phyloP scores from a whole-genome alignment of 192 early-diverging fungal genomes.

The Coemansia sp. region DNA sequence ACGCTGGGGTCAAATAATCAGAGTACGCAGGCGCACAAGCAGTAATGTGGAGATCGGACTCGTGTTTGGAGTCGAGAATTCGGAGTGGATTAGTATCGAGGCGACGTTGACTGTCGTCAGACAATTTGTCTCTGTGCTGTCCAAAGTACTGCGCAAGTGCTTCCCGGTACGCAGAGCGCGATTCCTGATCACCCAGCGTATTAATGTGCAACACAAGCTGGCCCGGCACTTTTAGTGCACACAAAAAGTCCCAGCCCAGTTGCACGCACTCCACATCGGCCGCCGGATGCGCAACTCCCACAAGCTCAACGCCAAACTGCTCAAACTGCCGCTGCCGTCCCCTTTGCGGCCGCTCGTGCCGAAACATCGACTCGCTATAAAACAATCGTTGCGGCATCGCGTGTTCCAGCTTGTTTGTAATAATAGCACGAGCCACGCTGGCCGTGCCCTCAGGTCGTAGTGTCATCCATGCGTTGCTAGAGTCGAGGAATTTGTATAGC shows the following conservation, averaged over 20 bases:
- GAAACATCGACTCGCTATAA: conserved; percentile 69
- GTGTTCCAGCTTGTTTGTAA: conserved; percentile 49
- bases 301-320: conserved; percentile 66
- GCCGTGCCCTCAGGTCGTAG: conserved; percentile 74
- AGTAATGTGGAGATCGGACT: conserved; percentile 49
- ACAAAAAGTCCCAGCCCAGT: conserved; percentile 54
- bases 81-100: conserved; percentile 62
- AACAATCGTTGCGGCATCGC: conserved; percentile 58
- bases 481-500: conserved; percentile 65
- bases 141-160: conserved; percentile 55
- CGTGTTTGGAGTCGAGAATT: conserved; percentile 64
- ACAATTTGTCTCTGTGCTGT: conserved; percentile 33
- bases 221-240: conserved; percentile 28
- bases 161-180: conserved; percentile 40
- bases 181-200: conserved; percentile 35
- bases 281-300: conserved; percentile 56
- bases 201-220: conserved; percentile 32
- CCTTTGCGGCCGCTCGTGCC: conserved; percentile 69
- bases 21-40: conserved; percentile 42
- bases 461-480: conserved; percentile 57
- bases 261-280: conserved; percentile 64
- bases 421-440: conserved; percentile 32
- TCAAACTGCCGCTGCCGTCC: conserved; percentile 72
- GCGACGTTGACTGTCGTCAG: conserved; percentile 55
- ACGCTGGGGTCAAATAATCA: conserved; percentile 45